Conservation (phyloP, 2,329 filamentous ascomycete species). For the Colletotrichum tropicicola region DNA sequence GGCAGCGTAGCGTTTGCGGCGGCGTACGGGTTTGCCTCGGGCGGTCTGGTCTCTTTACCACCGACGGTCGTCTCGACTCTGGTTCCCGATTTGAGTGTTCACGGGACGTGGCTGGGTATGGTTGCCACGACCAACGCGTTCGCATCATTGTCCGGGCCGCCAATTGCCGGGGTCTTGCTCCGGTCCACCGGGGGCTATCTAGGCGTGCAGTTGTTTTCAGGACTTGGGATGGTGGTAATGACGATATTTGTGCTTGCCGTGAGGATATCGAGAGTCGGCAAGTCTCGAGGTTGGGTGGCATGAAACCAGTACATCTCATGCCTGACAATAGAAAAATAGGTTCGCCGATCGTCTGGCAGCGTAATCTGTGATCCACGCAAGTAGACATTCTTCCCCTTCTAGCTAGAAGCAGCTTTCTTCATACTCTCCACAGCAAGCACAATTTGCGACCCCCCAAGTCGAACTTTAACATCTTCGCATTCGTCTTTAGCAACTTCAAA, state of each 20-base stretch:
- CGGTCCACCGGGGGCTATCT: slow-evolving; percentile 34
- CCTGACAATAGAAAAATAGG: too few relatives aligned
- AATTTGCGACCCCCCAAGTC: too few relatives aligned
- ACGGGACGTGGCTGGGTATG: slow-evolving; percentile 57
- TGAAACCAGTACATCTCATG: too few relatives aligned
- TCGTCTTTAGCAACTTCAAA: too few relatives aligned
- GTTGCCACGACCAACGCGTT: slow-evolving; percentile 45
- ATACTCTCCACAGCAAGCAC: too few relatives aligned
- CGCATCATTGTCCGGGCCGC: slow-evolving; percentile 45
- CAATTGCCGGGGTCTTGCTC: slow-evolving; percentile 50
- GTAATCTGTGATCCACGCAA: too few relatives aligned
- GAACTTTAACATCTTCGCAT: too few relatives aligned
- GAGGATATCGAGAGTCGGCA: not conserved
- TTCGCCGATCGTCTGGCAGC: too few relatives aligned
- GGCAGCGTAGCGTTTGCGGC: slow-evolving; percentile 52
- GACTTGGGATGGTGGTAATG: slow-evolving; percentile 34
- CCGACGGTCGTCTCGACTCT: slow-evolving; percentile 51
- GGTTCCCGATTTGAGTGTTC: slow-evolving; percentile 46
- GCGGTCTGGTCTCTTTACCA: slow-evolving; percentile 48
- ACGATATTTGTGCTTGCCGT: not conserved
- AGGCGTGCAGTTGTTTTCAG: slow-evolving; percentile 40
- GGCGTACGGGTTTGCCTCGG: slow-evolving; percentile 57
- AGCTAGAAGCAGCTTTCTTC: too few relatives aligned
- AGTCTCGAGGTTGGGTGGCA: not conserved
- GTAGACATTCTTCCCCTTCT: too few relatives aligned